Evolutionary conservation across 2,329 filamentous ascomycete species (phyloP).

Genomic region (Aspergillus spinulosporus): DNA sequence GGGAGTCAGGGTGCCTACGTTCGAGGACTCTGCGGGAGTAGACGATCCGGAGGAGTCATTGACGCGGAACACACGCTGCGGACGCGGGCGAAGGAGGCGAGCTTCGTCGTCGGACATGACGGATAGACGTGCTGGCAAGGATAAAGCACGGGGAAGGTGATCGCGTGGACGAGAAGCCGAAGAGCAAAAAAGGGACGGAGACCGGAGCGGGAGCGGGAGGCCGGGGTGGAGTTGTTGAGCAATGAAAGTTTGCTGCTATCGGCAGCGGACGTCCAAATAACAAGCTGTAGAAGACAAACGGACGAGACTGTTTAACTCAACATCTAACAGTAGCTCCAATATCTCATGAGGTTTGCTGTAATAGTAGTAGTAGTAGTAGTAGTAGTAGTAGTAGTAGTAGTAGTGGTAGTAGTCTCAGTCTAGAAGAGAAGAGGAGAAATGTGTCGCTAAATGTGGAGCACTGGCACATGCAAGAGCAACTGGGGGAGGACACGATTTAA

Average conservation of each 20-base stretch:
- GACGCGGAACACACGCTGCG: constrained; percentile 69
- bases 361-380: background rate
- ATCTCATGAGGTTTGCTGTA: background rate
- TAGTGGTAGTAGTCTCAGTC: too few species aligned
- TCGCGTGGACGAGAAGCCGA: background rate
- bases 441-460: constrained; percentile 8
- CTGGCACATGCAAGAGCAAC: background rate
- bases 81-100: constrained; percentile 66
- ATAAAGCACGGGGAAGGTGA: constrained; percentile 1
- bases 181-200: background rate
- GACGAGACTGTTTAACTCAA: background rate
- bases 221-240: background rate
- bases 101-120: constrained; percentile 45
- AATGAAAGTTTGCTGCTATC: background rate
- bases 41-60: constrained; percentile 48
- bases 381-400: background rate
- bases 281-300: background rate
- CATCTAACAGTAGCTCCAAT: background rate
- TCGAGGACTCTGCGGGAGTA: constrained; percentile 41
- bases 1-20: constrained; percentile 36
- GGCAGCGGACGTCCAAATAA: constrained; percentile 1
- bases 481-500: background rate
- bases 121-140: background rate
- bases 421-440: constrained; percentile 19
- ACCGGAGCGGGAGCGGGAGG: background rate